These are phyloP conservation scores for Kluyveromyces dobzhanskii DNA, from an alignment of 805 yeast genomes.

Conservation along the genomic window DNA sequence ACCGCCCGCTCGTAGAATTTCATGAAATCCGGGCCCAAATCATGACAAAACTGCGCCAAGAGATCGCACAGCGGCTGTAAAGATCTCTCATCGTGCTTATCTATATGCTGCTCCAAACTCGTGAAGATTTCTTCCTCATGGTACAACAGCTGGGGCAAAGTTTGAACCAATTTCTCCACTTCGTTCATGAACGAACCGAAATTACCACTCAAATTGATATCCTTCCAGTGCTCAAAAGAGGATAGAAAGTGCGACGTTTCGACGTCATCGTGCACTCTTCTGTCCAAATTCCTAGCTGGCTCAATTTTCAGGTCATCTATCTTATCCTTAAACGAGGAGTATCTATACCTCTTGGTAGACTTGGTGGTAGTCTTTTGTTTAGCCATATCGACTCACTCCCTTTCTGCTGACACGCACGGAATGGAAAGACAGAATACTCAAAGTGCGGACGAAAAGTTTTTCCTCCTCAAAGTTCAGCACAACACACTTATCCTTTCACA, in stretches of 20 bases:
- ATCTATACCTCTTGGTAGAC: constrained; percentile 51
- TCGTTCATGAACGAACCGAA: constrained; percentile 57
- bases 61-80: constrained; percentile 76
- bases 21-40: constrained; percentile 85
- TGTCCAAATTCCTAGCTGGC: constrained; percentile 49
- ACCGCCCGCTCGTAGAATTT: constrained; percentile 53
- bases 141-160: constrained; percentile 73
- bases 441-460: no score
- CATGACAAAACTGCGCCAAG: constrained; percentile 80
- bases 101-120: constrained; percentile 39
- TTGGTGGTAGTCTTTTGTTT: constrained; percentile 41
- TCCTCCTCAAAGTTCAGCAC: no score
- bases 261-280: constrained; percentile 58
- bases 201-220: constrained; percentile 66
- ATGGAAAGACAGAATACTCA: no score
- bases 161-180: constrained; percentile 47
- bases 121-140: constrained; percentile 58
- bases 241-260: constrained; percentile 74
- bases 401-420: no score
- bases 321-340: constrained; percentile 72
- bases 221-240: constrained; percentile 80
- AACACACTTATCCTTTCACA: no score
- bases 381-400: constrained; percentile 18
- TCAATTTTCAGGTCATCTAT: constrained; percentile 79
- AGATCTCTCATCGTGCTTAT: constrained; percentile 56